Evolutionary conservation across 1,284 basidiomycete species (phyloP), one percentile per base, ranked within the genome.

Genomic region (Lentinula novae-zelandiae): DNA sequence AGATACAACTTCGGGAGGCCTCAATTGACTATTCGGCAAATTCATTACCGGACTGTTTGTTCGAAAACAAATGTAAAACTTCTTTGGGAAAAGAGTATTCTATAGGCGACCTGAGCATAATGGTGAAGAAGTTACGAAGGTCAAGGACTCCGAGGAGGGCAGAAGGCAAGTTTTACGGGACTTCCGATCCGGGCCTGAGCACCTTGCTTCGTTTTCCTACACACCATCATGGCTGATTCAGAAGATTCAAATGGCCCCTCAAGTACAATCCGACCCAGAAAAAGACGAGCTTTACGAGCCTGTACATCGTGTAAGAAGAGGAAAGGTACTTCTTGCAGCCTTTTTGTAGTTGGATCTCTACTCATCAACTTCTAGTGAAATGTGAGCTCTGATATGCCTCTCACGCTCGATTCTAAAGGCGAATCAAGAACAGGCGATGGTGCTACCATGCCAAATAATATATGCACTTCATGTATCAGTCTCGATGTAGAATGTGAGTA

Each of bases 381-480:
- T 50, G 49, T 34, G 36, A 42, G 49, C 49, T 22, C 13, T 9
- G 27, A 20, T 46, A 46, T 46, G 17, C 17, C 10, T 22, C 3
- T 10, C n/a, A 8, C 57, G 40, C 20, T 38, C 27, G 15, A 38
- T n/a, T 12, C 50, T 20, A 38, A 53, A 53, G 17, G 17, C 27
- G 17, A 53, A 38, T 52, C 36, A 20, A 12, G 17, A 50, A 17
- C 34, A 58, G 57, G 57, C 36, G 49, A 58, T 27, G 48, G 57
- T 20, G 44, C 27, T 36, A n/a, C 49, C 15, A 39, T 36, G 48
- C 48, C 33, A 8, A 39, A 50, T 15, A 58, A 58, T 22, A 51
- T 58, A 50, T 58, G 57, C 49, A 39, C 57, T 12, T 38, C 38
- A 5, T 59, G 57, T n/a, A 39, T 59, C 8, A 50, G 48, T n/a